Base-by-base conservation (phyloP, 129 eudicot species). In the Arctium lappa region DNA sequence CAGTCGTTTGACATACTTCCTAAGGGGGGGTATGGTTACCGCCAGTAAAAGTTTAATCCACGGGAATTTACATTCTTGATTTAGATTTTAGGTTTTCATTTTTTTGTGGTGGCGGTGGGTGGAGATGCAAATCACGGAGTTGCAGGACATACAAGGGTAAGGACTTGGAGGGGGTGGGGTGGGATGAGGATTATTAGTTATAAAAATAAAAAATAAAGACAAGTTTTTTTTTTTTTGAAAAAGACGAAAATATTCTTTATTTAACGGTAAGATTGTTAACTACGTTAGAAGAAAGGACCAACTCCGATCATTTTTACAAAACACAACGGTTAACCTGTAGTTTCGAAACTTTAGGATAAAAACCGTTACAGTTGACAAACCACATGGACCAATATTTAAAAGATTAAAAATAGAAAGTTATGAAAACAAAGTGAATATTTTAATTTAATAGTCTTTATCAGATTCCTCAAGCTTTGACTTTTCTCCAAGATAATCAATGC, bases 391-490 rank as follows among this genome's bases (percentile, higher is more conserved):
- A 16, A 60, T 60, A 5, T 60, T 53, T 15, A n/a, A 53, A 53
- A 50, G 6, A 5, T 6, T n/a, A 60, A 60, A n/a, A 60, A 16
- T 60, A 60, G 68, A 16, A 60, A 60, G 68, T 60, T 60, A 60
- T 60, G 68, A 60, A 60, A n/a, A 60, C 68, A 30, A 53, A 53
- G 65, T 53, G 65, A 53, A 53, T 15, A 53, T 53, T 53, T 15
- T 53, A 53, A 53, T 12, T 2, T 53, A 12, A 16, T 53, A 15
- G 65, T 53, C 70, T n/a, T 80, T 33, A 16, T 72, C 3, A 39
- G 42, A 80, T 72, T 80, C 72, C 81, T 34, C 69, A 82, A 32
- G 69, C 18, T 16, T 82, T 75, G 85, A 75, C 76, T 82, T 82
- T 74, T 12, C 13, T 32, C 3, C 0, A 3, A 31, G 39, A n/a